Conservation (phyloP, 306 rosid genomes). For the Clitoria ternatea region DNA sequence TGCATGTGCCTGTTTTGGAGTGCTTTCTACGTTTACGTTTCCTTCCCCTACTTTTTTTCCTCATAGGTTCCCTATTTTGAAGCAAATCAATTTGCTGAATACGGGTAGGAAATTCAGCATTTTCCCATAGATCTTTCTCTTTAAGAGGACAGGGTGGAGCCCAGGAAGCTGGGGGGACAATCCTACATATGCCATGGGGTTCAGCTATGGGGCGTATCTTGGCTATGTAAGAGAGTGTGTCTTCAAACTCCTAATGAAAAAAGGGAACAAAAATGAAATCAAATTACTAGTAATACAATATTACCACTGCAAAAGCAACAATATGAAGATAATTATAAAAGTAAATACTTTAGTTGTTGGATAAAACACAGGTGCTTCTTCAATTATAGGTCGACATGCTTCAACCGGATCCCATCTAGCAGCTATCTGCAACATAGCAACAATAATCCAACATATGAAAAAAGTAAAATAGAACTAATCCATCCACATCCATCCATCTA, state of each 20-base stretch:
- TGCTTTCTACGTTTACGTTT: slow-evolving; percentile 68
- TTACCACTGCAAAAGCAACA: background rate
- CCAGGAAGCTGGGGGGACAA: slow-evolving; percentile 94
- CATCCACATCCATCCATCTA: too few species aligned
- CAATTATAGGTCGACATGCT: slow-evolving; percentile 70
- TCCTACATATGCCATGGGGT: slow-evolving; percentile 85
- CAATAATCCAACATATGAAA: background rate
- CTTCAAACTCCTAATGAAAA: slow-evolving; percentile 70
- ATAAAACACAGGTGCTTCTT: slow-evolving; percentile 85
- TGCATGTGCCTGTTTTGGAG: slow-evolving; percentile 52
- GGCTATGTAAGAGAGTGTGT: slow-evolving; percentile 79
- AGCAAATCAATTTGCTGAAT: slow-evolving; percentile 88
- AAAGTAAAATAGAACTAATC: background rate
- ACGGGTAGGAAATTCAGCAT: slow-evolving; percentile 75
- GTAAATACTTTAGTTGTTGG: slow-evolving; percentile 70
- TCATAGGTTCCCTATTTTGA: slow-evolving; percentile 96
- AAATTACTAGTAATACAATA: slow-evolving; percentile 9
- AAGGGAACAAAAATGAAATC: background rate
- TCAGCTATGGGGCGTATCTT: slow-evolving; percentile 77
- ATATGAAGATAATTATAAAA: background rate
- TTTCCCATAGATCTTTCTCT: slow-evolving; percentile 74
- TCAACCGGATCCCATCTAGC: slow-evolving; percentile 76
- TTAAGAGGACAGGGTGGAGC: slow-evolving; percentile 86
- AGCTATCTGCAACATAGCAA: slow-evolving; percentile 52
- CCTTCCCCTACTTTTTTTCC: slow-evolving; percentile 72